Conservation (phyloP, 345 rosid genomes). For the Lagerstroemia speciosa region DNA sequence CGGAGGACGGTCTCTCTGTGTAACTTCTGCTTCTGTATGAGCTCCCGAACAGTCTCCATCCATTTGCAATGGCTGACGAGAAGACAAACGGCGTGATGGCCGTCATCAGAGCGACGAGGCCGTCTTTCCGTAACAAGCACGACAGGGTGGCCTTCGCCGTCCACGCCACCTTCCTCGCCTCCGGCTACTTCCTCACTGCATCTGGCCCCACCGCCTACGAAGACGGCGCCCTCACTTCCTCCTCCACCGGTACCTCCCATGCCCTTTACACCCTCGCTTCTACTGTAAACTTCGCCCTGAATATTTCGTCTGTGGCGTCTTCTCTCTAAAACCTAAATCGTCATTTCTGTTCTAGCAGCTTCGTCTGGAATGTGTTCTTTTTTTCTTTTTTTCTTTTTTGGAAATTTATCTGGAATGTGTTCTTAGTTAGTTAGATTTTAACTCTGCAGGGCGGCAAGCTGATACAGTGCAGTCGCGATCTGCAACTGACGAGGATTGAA, state of each 20-base stretch:
- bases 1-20: too few relatives aligned
- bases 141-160: slow-evolving; percentile 71
- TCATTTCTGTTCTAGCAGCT: too few relatives aligned
- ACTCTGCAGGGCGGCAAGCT: too few relatives aligned
- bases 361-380: too few relatives aligned
- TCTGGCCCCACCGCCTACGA: slow-evolving; percentile 60
- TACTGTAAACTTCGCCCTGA: neutral
- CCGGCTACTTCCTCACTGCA: slow-evolving; percentile 60
- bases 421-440: too few relatives aligned
- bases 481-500: neutral
- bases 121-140: slow-evolving; percentile 45
- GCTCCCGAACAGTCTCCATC: too few relatives aligned
- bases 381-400: too few relatives aligned
- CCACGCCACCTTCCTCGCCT: slow-evolving; percentile 61
- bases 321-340: too few relatives aligned
- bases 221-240: slow-evolving; percentile 41
- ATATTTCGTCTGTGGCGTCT: too few relatives aligned
- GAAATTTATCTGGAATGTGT: too few relatives aligned
- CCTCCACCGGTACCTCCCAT: slow-evolving; percentile 39
- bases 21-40: too few relatives aligned
- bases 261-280: neutral
- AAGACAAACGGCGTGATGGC: slow-evolving; percentile 56
- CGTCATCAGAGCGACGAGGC: slow-evolving; percentile 60
- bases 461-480: neutral
- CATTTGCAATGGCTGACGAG: slow-evolving; percentile 45